Base-by-base conservation (phyloP, 73 alveolate species). In the Paramecium bursaria region DNA sequence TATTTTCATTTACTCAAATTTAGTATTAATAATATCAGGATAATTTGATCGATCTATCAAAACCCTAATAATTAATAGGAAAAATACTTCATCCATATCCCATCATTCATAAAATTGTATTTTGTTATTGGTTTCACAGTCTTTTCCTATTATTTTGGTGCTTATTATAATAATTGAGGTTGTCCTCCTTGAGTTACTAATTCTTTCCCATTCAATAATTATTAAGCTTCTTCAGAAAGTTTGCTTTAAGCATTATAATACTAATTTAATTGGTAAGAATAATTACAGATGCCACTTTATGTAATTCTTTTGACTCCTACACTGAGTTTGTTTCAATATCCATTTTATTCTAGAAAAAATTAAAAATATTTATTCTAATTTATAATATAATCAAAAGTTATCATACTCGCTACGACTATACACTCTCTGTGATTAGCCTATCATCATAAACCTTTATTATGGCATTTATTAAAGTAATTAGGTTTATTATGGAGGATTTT, bases 61-160 rank as follows among this genome's bases (percentile, higher is more conserved):
- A 21, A 67, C 33, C 44, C 82, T 67, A 67, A 23, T 21, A 14
- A 67, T 35, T 67, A 42, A 4, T 15, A 25, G 2, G 26, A 67
- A 35, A 14, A 13, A 39, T 67, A 67, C 82, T 67, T 67, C 60
- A 67, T 67, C 57, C 82, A 67, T 46, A 67, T 67, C 19, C 82
- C 82, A 67, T 67, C 60, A 42, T 67, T 67, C 82, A 67, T 67
- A n/a, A 35, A 67, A 39, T 67, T 67, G 27, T 67, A 67, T 67
- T 67, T 67, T 39, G 27, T 11, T 2, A 67, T 67, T 7, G 60
- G 22, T 67, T 67, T 67, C 4, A 9, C 0, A 21, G 17, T 9
- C 21, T 19, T 67, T 42, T 67, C 82, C 2, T 10, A 35, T 13
- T 11, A 6, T 67, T 4, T 67, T 7, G 21, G 49, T 67, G 46